Base-by-base conservation (phyloP, 345 rosid genomes). In the Bruguiera sexangula region DNA sequence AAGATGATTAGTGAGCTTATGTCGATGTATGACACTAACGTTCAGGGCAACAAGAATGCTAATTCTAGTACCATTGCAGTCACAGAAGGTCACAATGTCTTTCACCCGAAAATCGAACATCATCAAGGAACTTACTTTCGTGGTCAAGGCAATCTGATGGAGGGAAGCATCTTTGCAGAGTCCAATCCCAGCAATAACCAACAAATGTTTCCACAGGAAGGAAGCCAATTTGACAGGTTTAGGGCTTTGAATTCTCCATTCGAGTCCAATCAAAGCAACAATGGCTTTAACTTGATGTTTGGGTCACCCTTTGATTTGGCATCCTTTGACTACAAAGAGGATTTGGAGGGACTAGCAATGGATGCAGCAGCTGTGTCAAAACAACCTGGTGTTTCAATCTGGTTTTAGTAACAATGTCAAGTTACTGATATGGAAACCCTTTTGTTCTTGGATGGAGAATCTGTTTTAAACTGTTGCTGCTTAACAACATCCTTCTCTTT, bases 1-100 rank as follows among this genome's bases (percentile, higher is more conserved):
- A 92, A 87, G 78, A 85, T 82, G 86, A 95, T 95, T 73, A 83
- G 79, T 1, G 94, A 95, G 51, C 96, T 95, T 29, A 87, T 95
- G 94, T 84, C 97, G 6, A 67, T 86, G 69, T 95, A 92, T 13
- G 98, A 92, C 48, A 75, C 82, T 61, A 92, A 79, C 36, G 71
- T 87, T 60, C 92, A 81, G 65, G 76, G 85, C 65, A 88, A 67
- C 84, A 83, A 77, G 81, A 77, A 75, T 55, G 6, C 80, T 13
- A 77, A 74, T 57, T 56, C 76, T 5, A 36, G 68, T 31, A 82
- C 60, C 75, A 64, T 67, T 63, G 72, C 69, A 24, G 74, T 74
- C 37, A 69, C 76, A 58, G 92, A 85, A 50, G 80, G 73, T 71
- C 85, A 80, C 69, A 81, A 55, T 58, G 46, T 80, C 36, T 66